Evolutionary conservation across 176 grass and related monocot genomes (phyloP).

Genomic region (Triticum dicoccoides): DNA sequence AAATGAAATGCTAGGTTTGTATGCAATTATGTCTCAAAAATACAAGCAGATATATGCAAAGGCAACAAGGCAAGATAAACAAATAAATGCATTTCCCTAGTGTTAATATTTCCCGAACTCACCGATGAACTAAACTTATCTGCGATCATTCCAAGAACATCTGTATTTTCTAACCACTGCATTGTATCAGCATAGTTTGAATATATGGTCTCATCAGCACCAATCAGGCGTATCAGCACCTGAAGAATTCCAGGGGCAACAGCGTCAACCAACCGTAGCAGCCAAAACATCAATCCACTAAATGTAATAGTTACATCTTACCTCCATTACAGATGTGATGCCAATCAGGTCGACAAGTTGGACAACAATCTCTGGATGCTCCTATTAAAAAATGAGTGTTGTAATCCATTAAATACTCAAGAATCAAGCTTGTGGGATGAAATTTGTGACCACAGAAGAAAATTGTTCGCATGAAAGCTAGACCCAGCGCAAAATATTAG

Average conservation of each 20-base stretch:
- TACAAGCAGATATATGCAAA: conserved; percentile 7
- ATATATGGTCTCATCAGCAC: conserved; percentile 96
- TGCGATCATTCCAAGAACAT: conserved; percentile 94
- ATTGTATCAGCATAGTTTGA: conserved; percentile 81
- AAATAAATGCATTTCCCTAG: not conserved
- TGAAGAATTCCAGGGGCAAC: conserved; percentile 36
- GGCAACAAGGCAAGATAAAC: not conserved
- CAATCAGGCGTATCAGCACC: conserved; percentile 90
- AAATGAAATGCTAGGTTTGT: not conserved
- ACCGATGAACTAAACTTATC: conserved; percentile 98
- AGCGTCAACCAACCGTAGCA: conserved; percentile 32
- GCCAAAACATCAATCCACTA: conserved; percentile 11
- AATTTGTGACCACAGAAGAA: not conserved
- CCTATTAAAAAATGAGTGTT: conserved; percentile 40
- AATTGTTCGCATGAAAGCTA: not conserved
- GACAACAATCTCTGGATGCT: conserved; percentile 73
- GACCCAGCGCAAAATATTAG: not conserved
- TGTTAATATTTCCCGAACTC: conserved; percentile 23
- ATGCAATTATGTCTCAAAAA: conserved; percentile 25
- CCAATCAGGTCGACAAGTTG: conserved; percentile 97
- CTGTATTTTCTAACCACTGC: conserved; percentile 92
- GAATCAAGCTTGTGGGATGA: not conserved
- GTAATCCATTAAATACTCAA: conserved; percentile 2
- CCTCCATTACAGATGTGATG: conserved; percentile 98
- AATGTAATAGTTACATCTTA: conserved; percentile 21